Conservation (phyloP, 2,329 filamentous ascomycete genomes). For the Beauveria caledonica region DNA sequence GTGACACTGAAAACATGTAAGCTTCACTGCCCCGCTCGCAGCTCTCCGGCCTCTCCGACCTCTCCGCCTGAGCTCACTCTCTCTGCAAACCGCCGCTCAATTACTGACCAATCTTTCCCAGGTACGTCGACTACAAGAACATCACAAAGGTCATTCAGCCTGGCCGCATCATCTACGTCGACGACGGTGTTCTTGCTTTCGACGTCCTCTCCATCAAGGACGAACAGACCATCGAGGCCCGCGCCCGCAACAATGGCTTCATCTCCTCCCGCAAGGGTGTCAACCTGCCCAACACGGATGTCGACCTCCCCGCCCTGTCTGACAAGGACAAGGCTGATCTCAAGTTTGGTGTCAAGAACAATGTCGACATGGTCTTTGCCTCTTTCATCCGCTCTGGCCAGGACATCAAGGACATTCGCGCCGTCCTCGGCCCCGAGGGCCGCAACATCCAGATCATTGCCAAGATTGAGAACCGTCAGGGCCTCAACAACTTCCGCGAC, state of each 20-base stretch:
- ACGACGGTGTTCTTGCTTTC: slow-evolving; percentile 95
- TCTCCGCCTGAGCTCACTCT: background rate
- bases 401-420: slow-evolving; percentile 88
- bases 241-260: slow-evolving; percentile 93
- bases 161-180: slow-evolving; percentile 93
- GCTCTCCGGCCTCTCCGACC: background rate
- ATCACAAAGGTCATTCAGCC: slow-evolving; percentile 95
- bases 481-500: slow-evolving; percentile 98
- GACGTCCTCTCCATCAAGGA: slow-evolving; percentile 84
- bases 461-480: slow-evolving; percentile 99
- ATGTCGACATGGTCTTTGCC: slow-evolving; percentile 97
- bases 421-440: slow-evolving; percentile 83
- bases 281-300: slow-evolving; percentile 97
- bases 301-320: slow-evolving; percentile 92
- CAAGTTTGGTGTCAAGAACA: slow-evolving; percentile 94
- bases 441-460: slow-evolving; percentile 98
- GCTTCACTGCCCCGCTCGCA: slow-evolving; percentile 22
- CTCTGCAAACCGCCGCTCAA: background rate
- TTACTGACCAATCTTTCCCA: slow-evolving; percentile 25
- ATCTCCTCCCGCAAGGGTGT: slow-evolving; percentile 99
- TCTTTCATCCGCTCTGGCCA: slow-evolving; percentile 94
- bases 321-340: slow-evolving; percentile 98
- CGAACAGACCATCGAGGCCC: slow-evolving; percentile 78
- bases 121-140: slow-evolving; percentile 99
- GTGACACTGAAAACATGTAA: slow-evolving; percentile 90